Evolutionary conservation across 352 stramenopile species (phyloP).

Genomic region (Halophytophthora polymorphica): DNA sequence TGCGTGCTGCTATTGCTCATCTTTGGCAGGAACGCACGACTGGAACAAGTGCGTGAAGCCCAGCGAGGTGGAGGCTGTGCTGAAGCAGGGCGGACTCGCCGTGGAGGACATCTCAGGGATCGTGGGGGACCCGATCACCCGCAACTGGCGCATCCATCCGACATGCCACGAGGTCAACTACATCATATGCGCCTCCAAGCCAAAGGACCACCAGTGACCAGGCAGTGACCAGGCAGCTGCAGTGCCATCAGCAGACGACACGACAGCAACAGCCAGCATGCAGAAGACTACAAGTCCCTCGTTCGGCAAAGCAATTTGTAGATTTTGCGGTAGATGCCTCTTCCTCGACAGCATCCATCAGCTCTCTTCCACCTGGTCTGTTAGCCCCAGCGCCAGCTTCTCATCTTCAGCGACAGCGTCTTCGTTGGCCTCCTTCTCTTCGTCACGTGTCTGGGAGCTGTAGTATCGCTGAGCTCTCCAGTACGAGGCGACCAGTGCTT

Average conservation of each 20-base stretch:
- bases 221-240: not conserved
- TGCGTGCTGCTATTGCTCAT: not conserved
- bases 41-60: conserved; percentile 85
- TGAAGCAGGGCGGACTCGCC: conserved; percentile 55
- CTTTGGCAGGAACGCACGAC: conserved; percentile 61
- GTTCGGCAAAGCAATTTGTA: not conserved
- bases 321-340: not conserved
- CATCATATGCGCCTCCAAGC: conserved; percentile 76
- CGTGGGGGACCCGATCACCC: conserved; percentile 69
- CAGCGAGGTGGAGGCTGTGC: conserved; percentile 50
- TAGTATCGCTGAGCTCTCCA: conserved; percentile 38
- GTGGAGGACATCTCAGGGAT: conserved; percentile 77
- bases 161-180: conserved; percentile 83
- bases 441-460: conserved; percentile 3
- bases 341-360: too few species aligned
- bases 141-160: conserved; percentile 69
- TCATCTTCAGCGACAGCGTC: conserved; percentile 6
- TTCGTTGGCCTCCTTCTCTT: not conserved
- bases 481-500: conserved; percentile 45
- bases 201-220: conserved; percentile 18
- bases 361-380: too few species aligned
- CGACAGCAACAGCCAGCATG: conserved; percentile 2
- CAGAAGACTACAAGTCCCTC: not conserved
- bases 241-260: not conserved
- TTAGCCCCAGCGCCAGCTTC: not conserved